Base-by-base conservation (phyloP, 2,329 filamentous ascomycete genomes). In the Trichoderma koningiopsis region DNA sequence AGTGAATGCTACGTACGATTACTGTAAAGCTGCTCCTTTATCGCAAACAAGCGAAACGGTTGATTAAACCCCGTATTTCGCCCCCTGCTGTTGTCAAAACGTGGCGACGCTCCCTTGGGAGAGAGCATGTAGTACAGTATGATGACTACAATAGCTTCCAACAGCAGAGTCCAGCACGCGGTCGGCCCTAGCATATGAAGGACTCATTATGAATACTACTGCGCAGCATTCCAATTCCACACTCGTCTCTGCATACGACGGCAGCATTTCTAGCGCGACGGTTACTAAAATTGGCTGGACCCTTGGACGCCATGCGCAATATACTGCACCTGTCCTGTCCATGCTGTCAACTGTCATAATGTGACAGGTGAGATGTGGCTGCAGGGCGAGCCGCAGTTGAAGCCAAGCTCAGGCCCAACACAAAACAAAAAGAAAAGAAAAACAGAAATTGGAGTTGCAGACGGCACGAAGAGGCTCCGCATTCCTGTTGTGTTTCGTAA, bases 401-500 rank as follows among this genome's bases (percentile, higher is more conserved):
- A 31, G 31, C 13, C n/a, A 43, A 6, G 43, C 57, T 43, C 35
- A 29, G 22, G 22, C 16, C 57, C 33, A 43, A 43, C 19, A 13
- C 22, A 19, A n/a, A 37, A 8, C n/a, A 64, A 56, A n/a, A 55
- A 29, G 29, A 31, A 55, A 27, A 29, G 29, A 16, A 55, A 22
- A 31, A 22, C 11, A 43, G 2, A 11, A 56, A n/a, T 35, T 35
- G 29, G 61, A 53, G 49, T 43, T 52, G 59, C 29, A 52, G 59
- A 62, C 59, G 40, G 40, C 40, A 62, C 19, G 47, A 22, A 0
- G 47, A 1, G 6, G 31, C 52, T 64, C 61, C 61, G 61, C 61
- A 64, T 64, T 64, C 61, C 49, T 33, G 35, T 43, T 7, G 16
- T 56, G 61, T 64, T 55, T 64, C 61, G 31, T 35, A n/a, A 43